These are phyloP conservation scores for Allium sativum DNA, from an alignment of 106 monocot genomes.

Conservation along the genomic window DNA sequence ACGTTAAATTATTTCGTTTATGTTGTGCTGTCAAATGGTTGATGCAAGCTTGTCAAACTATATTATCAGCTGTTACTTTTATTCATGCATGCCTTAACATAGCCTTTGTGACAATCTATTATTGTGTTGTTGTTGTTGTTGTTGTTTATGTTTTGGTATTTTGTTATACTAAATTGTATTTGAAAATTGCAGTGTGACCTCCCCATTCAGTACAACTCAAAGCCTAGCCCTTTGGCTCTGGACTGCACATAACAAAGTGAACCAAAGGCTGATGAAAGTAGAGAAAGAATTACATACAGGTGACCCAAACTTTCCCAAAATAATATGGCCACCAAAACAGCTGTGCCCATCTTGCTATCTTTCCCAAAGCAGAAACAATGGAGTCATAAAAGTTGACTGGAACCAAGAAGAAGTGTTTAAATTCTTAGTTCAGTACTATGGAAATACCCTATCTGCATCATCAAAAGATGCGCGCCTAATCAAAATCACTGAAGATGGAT, in stretches of 20 bases:
- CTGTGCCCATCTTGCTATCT: slow-evolving; percentile 64
- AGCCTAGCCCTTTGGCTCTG: slow-evolving; percentile 77
- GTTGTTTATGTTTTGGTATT: not conserved
- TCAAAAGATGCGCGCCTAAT: slow-evolving; percentile 16
- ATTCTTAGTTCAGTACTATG: slow-evolving; percentile 70
- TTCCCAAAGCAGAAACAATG: slow-evolving; percentile 22
- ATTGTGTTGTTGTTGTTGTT: not conserved
- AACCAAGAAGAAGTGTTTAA: slow-evolving; percentile 67
- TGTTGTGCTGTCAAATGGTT: too few relatives aligned
- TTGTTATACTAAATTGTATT: not conserved
- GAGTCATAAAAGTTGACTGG: slow-evolving; percentile 33
- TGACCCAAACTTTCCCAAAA: slow-evolving; percentile 80
- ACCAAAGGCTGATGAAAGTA: slow-evolving; percentile 71
- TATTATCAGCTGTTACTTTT: too few relatives aligned
- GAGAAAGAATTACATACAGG: slow-evolving; percentile 46
- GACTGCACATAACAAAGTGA: slow-evolving; percentile 84
- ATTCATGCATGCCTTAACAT: too few relatives aligned
- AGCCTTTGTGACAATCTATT: too few relatives aligned
- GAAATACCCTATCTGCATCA: slow-evolving; percentile 42
- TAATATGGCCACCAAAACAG: slow-evolving; percentile 68
- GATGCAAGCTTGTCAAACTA: too few relatives aligned
- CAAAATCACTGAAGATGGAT: slow-evolving; percentile 13
- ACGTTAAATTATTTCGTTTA: too few relatives aligned
- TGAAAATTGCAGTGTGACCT: slow-evolving; percentile 32
- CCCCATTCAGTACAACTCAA: slow-evolving; percentile 57